These are phyloP conservation scores for Trichoderma sp. DNA, from an alignment of 2,329 filamentous ascomycete species.

Conservation along the genomic window DNA sequence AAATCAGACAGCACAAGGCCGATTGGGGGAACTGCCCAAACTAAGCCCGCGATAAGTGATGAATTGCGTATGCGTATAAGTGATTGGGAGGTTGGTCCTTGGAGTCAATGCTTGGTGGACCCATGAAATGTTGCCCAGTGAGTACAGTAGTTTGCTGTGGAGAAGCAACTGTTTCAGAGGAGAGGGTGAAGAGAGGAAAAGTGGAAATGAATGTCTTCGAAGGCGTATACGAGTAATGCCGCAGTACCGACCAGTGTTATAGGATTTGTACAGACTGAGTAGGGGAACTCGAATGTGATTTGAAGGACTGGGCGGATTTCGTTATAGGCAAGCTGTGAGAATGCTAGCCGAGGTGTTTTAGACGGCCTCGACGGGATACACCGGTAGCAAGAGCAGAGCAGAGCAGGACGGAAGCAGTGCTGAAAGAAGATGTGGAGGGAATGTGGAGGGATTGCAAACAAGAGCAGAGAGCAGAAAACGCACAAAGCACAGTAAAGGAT, in stretches of 20 bases:
- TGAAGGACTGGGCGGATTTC: not conserved
- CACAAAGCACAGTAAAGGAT: not conserved
- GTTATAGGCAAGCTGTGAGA: not conserved
- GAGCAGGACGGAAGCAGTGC: not conserved
- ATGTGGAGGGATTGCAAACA: not conserved
- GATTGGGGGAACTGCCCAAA: not conserved
- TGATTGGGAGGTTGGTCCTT: conserved; percentile 3
- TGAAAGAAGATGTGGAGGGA: not conserved
- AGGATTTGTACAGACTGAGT: not conserved
- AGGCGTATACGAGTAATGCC: not conserved
- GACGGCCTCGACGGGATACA: not conserved
- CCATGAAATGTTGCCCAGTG: conserved; percentile 6
- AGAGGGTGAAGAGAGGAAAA: not conserved
- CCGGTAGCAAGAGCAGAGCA: not conserved
- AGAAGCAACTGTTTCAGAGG: not conserved
- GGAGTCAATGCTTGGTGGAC: not conserved
- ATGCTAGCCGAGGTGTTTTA: not conserved
- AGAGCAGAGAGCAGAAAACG: not conserved
- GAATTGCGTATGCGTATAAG: not conserved
- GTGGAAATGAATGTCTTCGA: not conserved
- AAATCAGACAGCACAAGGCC: conserved; percentile 6
- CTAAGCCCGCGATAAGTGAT: no score
- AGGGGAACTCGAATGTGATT: not conserved
- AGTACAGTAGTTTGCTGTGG: not conserved
- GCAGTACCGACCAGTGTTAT: not conserved